Percentiles rank a stretch among this genome's conserved stretches.
phyloP scores from a whole-genome alignment of 495 filamentous ascomycete species.

The Annulohypoxylon stygium region DNA sequence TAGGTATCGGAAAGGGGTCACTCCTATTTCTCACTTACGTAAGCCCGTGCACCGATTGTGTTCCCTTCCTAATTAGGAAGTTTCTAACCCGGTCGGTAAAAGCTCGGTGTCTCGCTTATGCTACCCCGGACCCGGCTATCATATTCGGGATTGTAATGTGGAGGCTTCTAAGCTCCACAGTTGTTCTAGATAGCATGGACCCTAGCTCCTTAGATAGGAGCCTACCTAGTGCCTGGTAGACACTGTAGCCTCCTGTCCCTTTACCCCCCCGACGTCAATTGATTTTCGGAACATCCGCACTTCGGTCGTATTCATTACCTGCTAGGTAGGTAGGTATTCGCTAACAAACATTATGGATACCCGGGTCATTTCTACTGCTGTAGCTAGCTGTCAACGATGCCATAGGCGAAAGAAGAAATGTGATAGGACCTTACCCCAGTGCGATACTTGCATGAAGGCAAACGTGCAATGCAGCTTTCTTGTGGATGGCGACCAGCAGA shows the following conservation, averaged over 20 bases:
- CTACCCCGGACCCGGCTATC: not conserved
- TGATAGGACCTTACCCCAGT: slow-evolving; percentile 54
- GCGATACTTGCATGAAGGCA: slow-evolving; percentile 52
- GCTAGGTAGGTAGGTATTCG: not conserved
- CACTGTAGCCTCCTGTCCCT: not conserved
- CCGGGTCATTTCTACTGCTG: slow-evolving; percentile 22
- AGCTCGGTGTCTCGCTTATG: not conserved
- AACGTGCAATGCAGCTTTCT: slow-evolving; percentile 56
- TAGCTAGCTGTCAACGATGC: slow-evolving; percentile 53
- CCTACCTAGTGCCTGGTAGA: not conserved
- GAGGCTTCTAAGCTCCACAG: not conserved
- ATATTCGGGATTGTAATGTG: not conserved
- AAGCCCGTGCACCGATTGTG: not conserved
- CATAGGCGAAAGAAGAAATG: slow-evolving; percentile 58
- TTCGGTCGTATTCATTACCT: not conserved
- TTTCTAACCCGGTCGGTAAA: not conserved
- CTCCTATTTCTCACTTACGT: not conserved
- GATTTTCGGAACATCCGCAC: slow-evolving; percentile 3
- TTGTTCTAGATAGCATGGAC: too few relatives aligned
- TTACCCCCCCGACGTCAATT: not conserved
- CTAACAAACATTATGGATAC: slow-evolving; percentile 23
- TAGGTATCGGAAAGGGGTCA: not conserved
- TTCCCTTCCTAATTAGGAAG: not conserved
- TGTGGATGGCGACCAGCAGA: slow-evolving; percentile 52
- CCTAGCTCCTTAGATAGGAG: not conserved